Percentiles rank a stretch among this genome's conserved stretches.
Conservation (phyloP, 805 yeast genomes). For the Priceomyces fermenticarens region DNA sequence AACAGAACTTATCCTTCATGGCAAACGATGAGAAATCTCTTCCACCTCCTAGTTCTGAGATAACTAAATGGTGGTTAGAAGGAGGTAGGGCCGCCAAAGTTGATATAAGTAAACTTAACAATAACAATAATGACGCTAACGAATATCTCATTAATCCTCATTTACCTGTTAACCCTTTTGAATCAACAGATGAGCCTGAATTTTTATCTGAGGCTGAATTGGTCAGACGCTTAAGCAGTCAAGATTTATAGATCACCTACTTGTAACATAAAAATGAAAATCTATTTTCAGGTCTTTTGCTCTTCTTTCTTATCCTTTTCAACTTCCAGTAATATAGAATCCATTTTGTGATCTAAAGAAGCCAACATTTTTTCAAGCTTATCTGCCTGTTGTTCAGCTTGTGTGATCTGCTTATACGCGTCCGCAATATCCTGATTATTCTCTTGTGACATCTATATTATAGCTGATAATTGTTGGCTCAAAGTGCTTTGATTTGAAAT, state of each 20-base stretch:
- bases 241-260: not conserved
- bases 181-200: constrained; percentile 48
- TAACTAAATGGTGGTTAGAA: constrained; percentile 88
- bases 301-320: constrained; percentile 16
- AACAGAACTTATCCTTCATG: constrained; percentile 20
- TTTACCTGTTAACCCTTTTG: constrained; percentile 72
- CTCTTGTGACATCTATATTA: too few relatives aligned
- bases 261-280: not conserved
- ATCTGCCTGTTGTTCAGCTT: constrained; percentile 65
- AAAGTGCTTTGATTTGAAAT: too few relatives aligned
- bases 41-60: constrained; percentile 88
- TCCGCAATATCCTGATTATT: constrained; percentile 35
- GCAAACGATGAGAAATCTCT: constrained; percentile 39
- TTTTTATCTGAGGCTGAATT: constrained; percentile 34
- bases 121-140: constrained; percentile 12
- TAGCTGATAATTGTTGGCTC: too few relatives aligned
- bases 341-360: constrained; percentile 61
- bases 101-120: constrained; percentile 43
- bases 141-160: constrained; percentile 60
- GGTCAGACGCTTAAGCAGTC: constrained; percentile 1
- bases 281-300: not conserved
- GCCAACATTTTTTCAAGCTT: constrained; percentile 65
- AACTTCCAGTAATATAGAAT: constrained; percentile 50
- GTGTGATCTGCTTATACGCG: constrained; percentile 57
- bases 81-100: constrained; percentile 76